These are phyloP conservation scores for Panicum hallii DNA, from an alignment of 202 grass and related monocot species.

Conservation along the genomic window DNA sequence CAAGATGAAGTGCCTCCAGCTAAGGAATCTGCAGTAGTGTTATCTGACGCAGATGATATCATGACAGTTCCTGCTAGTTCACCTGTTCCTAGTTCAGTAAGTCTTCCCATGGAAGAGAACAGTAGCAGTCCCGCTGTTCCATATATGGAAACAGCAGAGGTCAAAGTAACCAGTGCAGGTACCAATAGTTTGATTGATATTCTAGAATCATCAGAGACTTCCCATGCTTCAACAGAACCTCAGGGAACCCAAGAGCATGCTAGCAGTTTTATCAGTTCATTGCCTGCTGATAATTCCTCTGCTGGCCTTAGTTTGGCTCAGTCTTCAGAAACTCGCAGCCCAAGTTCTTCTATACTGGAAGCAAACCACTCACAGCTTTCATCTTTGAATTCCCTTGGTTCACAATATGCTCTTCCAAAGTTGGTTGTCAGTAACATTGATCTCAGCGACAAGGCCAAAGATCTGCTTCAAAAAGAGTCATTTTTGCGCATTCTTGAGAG, in stretches of 20 bases:
- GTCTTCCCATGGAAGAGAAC: conserved; percentile 51
- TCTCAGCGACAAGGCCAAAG: conserved; percentile 82
- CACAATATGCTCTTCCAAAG: conserved; percentile 81
- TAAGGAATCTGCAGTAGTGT: conserved; percentile 46
- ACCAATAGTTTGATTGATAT: conserved; percentile 52
- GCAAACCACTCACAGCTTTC: conserved; percentile 58
- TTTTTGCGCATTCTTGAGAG: conserved; percentile 83
- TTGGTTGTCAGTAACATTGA: conserved; percentile 79
- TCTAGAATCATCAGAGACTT: conserved; percentile 83
- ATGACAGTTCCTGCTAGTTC: conserved; percentile 48
- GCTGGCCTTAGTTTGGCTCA: conserved; percentile 56
- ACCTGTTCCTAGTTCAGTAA: conserved; percentile 51
- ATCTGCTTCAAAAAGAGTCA: conserved; percentile 80
- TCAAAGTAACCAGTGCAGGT: conserved; percentile 62
- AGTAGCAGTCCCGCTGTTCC: conserved; percentile 54
- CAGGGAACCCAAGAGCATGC: conserved; percentile 67
- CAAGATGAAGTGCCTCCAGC: conserved; percentile 48
- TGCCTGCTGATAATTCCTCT: conserved; percentile 55
- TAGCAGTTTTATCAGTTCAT: conserved; percentile 59
- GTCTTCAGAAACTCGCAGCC: conserved; percentile 57
- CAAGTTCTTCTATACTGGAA: conserved; percentile 59
- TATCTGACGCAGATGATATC: conserved; percentile 54
- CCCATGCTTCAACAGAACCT: conserved; percentile 69
- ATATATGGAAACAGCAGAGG: conserved; percentile 54
- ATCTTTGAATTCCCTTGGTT: conserved; percentile 43